phyloP scores from a whole-genome alignment of 2,329 filamentous ascomycete genomes.

The Simplicillium aogashimaense region DNA sequence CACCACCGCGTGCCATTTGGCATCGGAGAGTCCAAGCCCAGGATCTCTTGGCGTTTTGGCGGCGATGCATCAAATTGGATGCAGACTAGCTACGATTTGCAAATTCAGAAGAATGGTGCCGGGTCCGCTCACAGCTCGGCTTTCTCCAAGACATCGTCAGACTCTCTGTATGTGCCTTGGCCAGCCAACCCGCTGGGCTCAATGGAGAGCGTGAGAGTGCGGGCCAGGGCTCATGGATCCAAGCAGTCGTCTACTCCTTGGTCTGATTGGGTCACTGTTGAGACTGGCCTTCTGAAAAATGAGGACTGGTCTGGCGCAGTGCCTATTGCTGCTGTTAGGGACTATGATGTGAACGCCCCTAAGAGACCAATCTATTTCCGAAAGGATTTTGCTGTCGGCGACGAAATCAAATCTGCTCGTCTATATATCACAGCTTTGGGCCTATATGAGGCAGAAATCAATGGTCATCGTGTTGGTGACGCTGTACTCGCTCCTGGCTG shows the following conservation, averaged over 20 bases:
- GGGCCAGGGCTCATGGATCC: slow-evolving; percentile 22
- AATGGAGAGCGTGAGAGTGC: slow-evolving; percentile 19
- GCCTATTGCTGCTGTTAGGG: slow-evolving; percentile 18
- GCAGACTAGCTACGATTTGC: slow-evolving; percentile 32
- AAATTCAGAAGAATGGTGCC: slow-evolving; percentile 19
- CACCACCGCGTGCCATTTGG: slow-evolving; percentile 30
- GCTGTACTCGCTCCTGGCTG: slow-evolving; percentile 39
- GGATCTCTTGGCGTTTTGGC: slow-evolving; percentile 36
- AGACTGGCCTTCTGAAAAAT: slow-evolving; percentile 20
- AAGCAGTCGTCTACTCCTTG: slow-evolving; percentile 12
- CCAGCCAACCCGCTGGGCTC: slow-evolving; percentile 22
- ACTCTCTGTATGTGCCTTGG: slow-evolving; percentile 34
- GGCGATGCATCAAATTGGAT: slow-evolving; percentile 28
- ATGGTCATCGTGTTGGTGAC: slow-evolving; percentile 29
- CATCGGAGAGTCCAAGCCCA: slow-evolving; percentile 30
- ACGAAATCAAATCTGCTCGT: slow-evolving; percentile 21
- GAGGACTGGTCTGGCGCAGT: slow-evolving; percentile 19
- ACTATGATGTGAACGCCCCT: slow-evolving; percentile 14
- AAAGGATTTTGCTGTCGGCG: slow-evolving; percentile 18
- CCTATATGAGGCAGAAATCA: slow-evolving; percentile 35
- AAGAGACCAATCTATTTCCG: slow-evolving; percentile 22
- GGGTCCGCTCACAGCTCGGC: not conserved
- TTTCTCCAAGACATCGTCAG: slow-evolving; percentile 16
- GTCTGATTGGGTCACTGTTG: slow-evolving; percentile 20
- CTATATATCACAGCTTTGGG: slow-evolving; percentile 37